Base-by-base conservation (phyloP, 768 basidiomycete genomes). In the Mycena venus region DNA sequence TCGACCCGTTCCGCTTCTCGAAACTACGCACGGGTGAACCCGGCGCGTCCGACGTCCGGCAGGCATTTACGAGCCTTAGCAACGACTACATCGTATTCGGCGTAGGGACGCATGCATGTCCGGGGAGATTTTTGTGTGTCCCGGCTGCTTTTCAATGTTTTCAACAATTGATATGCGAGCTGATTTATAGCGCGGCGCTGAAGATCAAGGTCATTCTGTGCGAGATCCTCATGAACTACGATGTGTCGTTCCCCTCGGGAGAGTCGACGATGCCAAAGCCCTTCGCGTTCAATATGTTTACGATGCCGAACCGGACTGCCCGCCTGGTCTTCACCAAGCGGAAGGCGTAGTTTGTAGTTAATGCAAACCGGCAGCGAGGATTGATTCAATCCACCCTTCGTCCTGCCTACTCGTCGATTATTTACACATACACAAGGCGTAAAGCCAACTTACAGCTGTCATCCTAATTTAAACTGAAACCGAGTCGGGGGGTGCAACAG, bases 81-180 rank as follows among this genome's bases (percentile, higher is more conserved):
- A 74, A 74, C 38, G 58, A 74, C 47, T 69, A 74, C 42, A 68
- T 69, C 51, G 66, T 74, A 3, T 74, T 74, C 40, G 67, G 72
- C 7, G 27, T 74, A 36, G 67, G 67, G 27, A 74, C 34, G 51
- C 67, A 74, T 40, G 67, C 44, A 19, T 74, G 72, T 25, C 72
- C 72, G 4, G 67, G 72, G 32, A 17, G 59, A 38, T 69, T 69
- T 21, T 63, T 74, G 72, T 74, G 29, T 36, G 58, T 69, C 10
- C 23, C 32, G 2, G 7, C 10, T 53, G n/a, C 15, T 25, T n/a
- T 3, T 47, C 32, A 11, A 10, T 32, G 1, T 40, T 21, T 23
- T 29, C 11, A 23, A 23, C 5, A 25, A 49, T 44, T 31, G 12
- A 27, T n/a, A 21, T 5, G 31, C 31, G 12, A 11, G 11, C 10